Conservation (phyloP, 2,329 filamentous ascomycete species). For the Magnaporthiopsis poae region DNA sequence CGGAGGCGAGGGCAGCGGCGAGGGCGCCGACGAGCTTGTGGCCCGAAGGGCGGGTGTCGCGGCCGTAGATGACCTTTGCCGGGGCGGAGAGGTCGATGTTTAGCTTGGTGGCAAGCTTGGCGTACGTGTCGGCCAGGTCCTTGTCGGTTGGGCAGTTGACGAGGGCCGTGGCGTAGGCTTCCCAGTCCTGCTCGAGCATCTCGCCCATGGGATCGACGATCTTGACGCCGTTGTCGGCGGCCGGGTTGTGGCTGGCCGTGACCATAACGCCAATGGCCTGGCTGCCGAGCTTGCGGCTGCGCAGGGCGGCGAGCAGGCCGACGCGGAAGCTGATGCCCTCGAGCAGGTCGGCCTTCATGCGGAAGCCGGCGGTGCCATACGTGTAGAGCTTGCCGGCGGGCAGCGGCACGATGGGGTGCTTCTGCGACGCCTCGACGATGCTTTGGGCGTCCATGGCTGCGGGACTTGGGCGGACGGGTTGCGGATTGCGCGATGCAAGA, state of each 20-base stretch:
- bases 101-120: constrained; percentile 62
- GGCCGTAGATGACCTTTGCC: constrained; percentile 76
- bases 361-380: constrained; percentile 59
- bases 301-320: constrained; percentile 75
- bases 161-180: constrained; percentile 74
- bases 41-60: constrained; percentile 88
- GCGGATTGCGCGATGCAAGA: neutral
- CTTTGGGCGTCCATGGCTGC: constrained; percentile 19
- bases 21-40: constrained; percentile 72
- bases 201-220: constrained; percentile 95
- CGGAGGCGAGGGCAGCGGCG: constrained; percentile 67
- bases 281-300: constrained; percentile 79
- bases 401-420: constrained; percentile 46
- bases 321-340: constrained; percentile 89
- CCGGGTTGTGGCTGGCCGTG: constrained; percentile 85
- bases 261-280: constrained; percentile 96
- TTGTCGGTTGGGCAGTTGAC: constrained; percentile 75
- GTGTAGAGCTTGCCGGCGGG: constrained; percentile 43
- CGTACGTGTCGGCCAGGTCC: constrained; percentile 65
- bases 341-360: constrained; percentile 67
- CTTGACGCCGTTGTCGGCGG: constrained; percentile 85
- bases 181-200: constrained; percentile 96
- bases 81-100: constrained; percentile 62
- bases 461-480: neutral
- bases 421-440: constrained; percentile 52